Percentiles rank a stretch among this genome's conserved stretches.
Evolutionary conservation across 129 eudicot genomes (phyloP).

Genomic region (Silybum marianum): DNA sequence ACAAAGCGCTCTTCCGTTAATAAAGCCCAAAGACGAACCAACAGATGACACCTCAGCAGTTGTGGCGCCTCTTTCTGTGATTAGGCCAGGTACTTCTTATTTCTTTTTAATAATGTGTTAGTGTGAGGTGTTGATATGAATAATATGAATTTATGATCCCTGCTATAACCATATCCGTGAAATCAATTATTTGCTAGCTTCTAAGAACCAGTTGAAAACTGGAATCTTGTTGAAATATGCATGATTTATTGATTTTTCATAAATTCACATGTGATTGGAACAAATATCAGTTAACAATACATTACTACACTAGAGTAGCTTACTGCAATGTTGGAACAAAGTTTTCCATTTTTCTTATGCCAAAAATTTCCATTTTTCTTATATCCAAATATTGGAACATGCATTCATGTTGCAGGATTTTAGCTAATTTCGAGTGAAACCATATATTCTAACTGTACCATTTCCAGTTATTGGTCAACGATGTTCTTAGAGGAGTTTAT

Average conservation of each 20-base stretch:
- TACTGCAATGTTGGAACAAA: neutral
- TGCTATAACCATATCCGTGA: neutral
- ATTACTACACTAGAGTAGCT: neutral
- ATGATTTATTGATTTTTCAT: no score
- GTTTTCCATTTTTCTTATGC: no score
- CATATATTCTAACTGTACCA: neutral
- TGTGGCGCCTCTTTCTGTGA: constrained; percentile 47
- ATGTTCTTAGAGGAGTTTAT: neutral
- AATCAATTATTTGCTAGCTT: neutral
- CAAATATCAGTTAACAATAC: neutral
- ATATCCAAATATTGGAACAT: neutral
- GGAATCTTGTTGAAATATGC: neutral
- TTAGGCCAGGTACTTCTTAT: constrained; percentile 43
- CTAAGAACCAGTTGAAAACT: neutral
- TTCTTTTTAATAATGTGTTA: neutral
- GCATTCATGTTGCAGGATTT: neutral
- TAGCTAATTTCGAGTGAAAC: neutral
- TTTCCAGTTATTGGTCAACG: neutral
- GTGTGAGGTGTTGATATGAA: neutral
- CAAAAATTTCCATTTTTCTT: neutral
- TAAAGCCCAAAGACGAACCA: constrained; percentile 78
- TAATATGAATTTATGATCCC: no score
- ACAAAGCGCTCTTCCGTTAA: constrained; percentile 37
- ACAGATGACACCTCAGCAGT: constrained; percentile 46
- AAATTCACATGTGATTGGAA: neutral